These are phyloP conservation scores for Stagonosporopsis tanaceti DNA, from an alignment of 2,329 filamentous ascomycete genomes.

Conservation along the genomic window DNA sequence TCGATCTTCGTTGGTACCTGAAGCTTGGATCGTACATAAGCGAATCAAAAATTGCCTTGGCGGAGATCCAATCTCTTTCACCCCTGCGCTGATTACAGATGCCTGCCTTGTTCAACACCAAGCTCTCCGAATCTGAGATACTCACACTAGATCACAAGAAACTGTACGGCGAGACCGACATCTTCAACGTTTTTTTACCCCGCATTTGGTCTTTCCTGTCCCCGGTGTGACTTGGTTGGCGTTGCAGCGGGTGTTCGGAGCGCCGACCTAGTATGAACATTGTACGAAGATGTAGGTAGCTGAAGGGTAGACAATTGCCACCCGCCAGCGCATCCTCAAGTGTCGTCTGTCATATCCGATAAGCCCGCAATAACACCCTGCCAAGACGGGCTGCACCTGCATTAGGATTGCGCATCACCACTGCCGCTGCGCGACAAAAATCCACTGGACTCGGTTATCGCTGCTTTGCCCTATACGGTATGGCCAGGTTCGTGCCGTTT, in stretches of 20 bases:
- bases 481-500: constrained; percentile 17
- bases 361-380: constrained; percentile 11
- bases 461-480: constrained; percentile 19
- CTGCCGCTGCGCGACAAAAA: constrained; percentile 17
- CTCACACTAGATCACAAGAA: neutral
- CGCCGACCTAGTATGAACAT: neutral
- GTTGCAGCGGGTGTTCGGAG: neutral
- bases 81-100: constrained; percentile 5
- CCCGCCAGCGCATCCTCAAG: constrained; percentile 18
- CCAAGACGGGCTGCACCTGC: constrained; percentile 25
- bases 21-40: constrained; percentile 13
- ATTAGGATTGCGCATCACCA: constrained; percentile 17
- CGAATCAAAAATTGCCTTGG: constrained; percentile 9
- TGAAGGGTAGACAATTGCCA: constrained; percentile 1
- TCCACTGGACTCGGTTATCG: constrained; percentile 24
- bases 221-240: neutral
- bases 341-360: constrained; percentile 4
- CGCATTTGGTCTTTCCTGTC: neutral
- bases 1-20: constrained; percentile 16
- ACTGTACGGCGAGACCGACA: neutral
- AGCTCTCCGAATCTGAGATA: neutral
- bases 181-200: neutral
- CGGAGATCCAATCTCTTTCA: constrained; percentile 11
- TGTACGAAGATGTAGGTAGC: neutral
- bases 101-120: constrained; percentile 2